These are phyloP conservation scores for Wickerhamiella sorbophila DNA, from an alignment of 805 yeast genomes.

Conservation along the genomic window DNA sequence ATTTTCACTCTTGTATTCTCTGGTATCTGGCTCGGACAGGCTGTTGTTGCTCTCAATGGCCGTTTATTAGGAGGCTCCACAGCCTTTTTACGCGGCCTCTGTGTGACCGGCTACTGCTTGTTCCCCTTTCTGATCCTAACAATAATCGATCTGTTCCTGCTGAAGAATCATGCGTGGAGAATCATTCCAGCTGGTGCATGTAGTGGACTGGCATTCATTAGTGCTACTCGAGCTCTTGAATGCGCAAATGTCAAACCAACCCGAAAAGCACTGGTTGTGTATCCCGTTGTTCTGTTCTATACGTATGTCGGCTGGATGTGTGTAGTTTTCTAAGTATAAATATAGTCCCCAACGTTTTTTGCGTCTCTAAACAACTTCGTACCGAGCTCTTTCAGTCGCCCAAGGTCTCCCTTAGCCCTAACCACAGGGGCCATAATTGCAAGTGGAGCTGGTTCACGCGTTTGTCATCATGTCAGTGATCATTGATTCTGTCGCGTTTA, in stretches of 20 bases:
- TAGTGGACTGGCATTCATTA: too few relatives aligned
- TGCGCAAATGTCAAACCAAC: conserved; percentile 51
- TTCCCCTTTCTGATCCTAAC: conserved; percentile 53
- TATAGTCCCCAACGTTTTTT: neutral
- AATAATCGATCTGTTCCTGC: too few relatives aligned
- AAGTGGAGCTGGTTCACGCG: neutral
- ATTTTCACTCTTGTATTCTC: conserved; percentile 54
- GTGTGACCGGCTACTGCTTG: conserved; percentile 55
- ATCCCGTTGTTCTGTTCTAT: conserved; percentile 52
- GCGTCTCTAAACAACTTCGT: neutral
- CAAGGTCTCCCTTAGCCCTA: too few relatives aligned
- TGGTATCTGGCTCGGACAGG: conserved; percentile 47
- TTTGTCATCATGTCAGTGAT: conserved; percentile 9
- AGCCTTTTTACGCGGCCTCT: conserved; percentile 51
- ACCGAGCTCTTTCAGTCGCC: too few relatives aligned
- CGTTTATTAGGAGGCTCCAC: conserved; percentile 48
- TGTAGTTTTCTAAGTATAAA: conserved; percentile 32
- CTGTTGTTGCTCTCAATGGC: conserved; percentile 47
- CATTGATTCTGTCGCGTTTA: conserved; percentile 23
- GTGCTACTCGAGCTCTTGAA: conserved; percentile 46
- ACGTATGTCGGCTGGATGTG: conserved; percentile 52
- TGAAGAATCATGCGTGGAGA: too few relatives aligned
- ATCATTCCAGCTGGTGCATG: too few relatives aligned
- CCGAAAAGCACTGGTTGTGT: conserved; percentile 45
- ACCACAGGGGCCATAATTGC: too few relatives aligned